Conservation (phyloP, 2,329 filamentous ascomycete genomes). For the Arthroderma sp. region DNA sequence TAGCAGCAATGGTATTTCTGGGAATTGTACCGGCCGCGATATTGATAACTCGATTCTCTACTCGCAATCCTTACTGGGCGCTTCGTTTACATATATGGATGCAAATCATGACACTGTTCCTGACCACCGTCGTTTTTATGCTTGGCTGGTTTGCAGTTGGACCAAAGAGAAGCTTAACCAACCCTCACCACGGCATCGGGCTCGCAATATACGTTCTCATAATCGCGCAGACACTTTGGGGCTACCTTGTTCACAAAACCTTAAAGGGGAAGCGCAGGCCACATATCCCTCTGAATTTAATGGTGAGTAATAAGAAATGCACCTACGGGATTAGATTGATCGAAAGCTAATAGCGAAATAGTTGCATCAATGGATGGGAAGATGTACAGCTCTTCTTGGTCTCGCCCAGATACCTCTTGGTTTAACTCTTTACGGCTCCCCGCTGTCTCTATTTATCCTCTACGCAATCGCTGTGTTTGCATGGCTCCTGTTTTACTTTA, state of each 20-base stretch:
- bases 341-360: conserved; percentile 27
- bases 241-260: conserved; percentile 42
- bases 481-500: conserved; percentile 62
- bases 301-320: conserved; percentile 30
- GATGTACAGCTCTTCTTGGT: conserved; percentile 64
- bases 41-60: conserved; percentile 48
- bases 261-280: conserved; percentile 40
- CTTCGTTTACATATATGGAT: conserved; percentile 51
- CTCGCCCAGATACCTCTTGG: conserved; percentile 81
- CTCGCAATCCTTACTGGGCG: conserved; percentile 41
- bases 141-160: conserved; percentile 53
- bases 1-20: conserved; percentile 49
- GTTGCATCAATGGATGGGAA: conserved; percentile 80
- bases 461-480: conserved; percentile 67
- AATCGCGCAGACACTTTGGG: conserved; percentile 45
- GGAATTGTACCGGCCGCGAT: conserved; percentile 47
- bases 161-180: conserved; percentile 45
- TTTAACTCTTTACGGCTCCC: conserved; percentile 82
- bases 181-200: conserved; percentile 55
- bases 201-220: conserved; percentile 50
- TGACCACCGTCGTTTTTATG: conserved; percentile 49
- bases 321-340: conserved; percentile 2
- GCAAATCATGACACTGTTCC: conserved; percentile 46
- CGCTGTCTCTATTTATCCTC: conserved; percentile 69
- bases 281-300: conserved; percentile 45